phyloP scores from a whole-genome alignment of 768 basidiomycete genomes.

The Pleurotus ostreatus region DNA sequence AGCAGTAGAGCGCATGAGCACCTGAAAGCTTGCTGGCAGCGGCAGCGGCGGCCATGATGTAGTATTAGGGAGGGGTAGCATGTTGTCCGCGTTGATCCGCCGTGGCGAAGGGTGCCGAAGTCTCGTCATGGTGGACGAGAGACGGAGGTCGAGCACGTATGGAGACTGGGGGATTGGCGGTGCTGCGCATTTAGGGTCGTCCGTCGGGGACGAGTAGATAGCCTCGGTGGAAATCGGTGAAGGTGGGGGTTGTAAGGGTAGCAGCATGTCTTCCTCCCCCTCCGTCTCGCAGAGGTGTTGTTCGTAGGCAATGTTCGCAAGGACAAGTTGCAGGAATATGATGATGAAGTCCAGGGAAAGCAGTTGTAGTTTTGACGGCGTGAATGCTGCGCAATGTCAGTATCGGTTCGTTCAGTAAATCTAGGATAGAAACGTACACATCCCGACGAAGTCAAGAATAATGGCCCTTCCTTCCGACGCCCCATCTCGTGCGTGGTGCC shows the following conservation, averaged over 20 bases:
- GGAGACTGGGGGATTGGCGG: conserved; percentile 23
- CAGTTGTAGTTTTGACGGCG: conserved; percentile 63
- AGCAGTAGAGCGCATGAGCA: conserved; percentile 47
- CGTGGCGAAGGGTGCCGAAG: conserved; percentile 51
- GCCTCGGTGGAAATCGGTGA: conserved; percentile 8
- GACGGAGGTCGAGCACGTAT: conserved; percentile 62
- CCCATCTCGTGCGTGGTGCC: conserved; percentile 53
- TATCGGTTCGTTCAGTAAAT: neutral
- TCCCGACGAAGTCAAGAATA: conserved; percentile 76
- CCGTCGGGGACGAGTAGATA: conserved; percentile 12
- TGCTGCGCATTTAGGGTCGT: neutral
- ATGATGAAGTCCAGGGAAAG: conserved; percentile 67
- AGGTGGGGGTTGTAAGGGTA: conserved; percentile 22
- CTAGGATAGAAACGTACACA: conserved; percentile 44
- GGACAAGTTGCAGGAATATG: conserved; percentile 59
- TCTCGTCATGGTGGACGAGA: conserved; percentile 49
- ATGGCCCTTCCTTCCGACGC: conserved; percentile 56
- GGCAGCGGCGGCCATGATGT: conserved; percentile 37
- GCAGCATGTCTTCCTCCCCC: conserved; percentile 30
- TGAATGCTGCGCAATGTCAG: conserved; percentile 22
- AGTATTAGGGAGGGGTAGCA: conserved; percentile 60
- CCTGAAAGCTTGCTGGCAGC: conserved; percentile 43
- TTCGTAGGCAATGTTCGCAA: conserved; percentile 69
- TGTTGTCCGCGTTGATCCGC: conserved; percentile 21
- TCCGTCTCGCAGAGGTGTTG: conserved; percentile 37